A percentile compares a stretch with the other conserved stretches of the same genome.
These are phyloP conservation scores for Dittrichia graveolens DNA, from an alignment of 129 eudicot species.

Conservation along the genomic window DNA sequence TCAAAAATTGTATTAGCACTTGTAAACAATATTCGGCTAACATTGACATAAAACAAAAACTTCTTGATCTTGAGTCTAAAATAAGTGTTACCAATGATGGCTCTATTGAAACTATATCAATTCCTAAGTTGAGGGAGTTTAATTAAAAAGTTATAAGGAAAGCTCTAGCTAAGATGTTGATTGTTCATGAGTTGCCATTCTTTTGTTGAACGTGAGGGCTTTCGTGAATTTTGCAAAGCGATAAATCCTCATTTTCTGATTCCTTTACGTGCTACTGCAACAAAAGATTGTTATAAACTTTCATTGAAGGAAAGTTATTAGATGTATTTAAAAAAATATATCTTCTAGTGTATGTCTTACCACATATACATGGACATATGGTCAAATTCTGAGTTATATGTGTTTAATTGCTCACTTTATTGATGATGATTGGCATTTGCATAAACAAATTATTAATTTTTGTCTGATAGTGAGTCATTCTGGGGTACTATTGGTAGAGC, in stretches of 20 bases:
- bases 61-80: too few relatives aligned
- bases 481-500: too few relatives aligned
- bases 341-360: not conserved
- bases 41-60: too few relatives aligned
- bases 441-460: too few relatives aligned
- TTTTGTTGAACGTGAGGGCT: not conserved
- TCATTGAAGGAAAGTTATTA: not conserved
- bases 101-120: not conserved
- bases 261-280: not conserved
- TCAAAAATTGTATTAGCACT: too few relatives aligned
- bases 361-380: not conserved
- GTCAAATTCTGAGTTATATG: not conserved
- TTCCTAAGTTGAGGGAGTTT: constrained; percentile 2
- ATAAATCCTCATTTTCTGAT: constrained; percentile 4
- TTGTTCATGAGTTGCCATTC: not conserved
- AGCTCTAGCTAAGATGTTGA: not conserved
- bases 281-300: not conserved
- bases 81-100: too few relatives aligned
- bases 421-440: too few relatives aligned
- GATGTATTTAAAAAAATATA: not conserved
- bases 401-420: not conserved
- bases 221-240: not conserved
- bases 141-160: too few relatives aligned
- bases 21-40: too few relatives aligned
- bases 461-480: not conserved